phyloP scores from a whole-genome alignment of 495 filamentous ascomycete genomes.

The Aspergillus leporis region DNA sequence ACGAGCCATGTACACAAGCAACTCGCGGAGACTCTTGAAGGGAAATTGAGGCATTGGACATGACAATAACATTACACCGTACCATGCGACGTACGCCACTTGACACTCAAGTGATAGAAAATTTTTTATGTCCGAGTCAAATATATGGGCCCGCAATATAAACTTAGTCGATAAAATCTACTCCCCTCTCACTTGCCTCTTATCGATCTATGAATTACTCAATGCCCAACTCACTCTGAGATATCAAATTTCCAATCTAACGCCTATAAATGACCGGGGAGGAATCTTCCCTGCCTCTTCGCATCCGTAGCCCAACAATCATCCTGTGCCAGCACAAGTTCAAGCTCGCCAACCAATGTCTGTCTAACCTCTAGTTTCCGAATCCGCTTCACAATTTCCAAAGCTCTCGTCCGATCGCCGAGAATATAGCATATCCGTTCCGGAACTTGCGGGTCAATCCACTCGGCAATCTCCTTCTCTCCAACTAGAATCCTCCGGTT shows the following conservation, averaged over 20 bases:
- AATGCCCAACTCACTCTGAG: no score
- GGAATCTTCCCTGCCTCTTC: neutral
- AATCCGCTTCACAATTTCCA: constrained; percentile 35
- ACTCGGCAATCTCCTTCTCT: constrained; percentile 43
- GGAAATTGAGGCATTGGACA: constrained; percentile 24
- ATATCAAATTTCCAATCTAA: no score
- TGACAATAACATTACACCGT: neutral
- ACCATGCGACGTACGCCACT: no score
- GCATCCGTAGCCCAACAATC: constrained; percentile 29
- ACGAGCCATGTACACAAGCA: constrained; percentile 46
- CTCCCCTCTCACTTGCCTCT: no score
- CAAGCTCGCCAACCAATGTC: constrained; percentile 22
- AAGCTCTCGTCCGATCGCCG: constrained; percentile 33
- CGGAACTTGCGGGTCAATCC: constrained; percentile 34
- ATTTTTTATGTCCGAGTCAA: no score
- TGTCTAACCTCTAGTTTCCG: constrained; percentile 23
- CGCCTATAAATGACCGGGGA: constrained; percentile 8
- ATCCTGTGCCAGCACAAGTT: constrained; percentile 50
- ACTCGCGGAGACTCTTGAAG: constrained; percentile 32
- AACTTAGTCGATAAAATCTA: no score
- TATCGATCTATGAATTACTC: no score
- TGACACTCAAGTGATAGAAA: no score
- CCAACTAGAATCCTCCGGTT: constrained; percentile 42
- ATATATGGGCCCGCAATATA: no score
- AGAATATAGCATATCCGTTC: constrained; percentile 39